phyloP scores from a whole-genome alignment of 148 eudicot species.

The Persicaria maculosa region DNA sequence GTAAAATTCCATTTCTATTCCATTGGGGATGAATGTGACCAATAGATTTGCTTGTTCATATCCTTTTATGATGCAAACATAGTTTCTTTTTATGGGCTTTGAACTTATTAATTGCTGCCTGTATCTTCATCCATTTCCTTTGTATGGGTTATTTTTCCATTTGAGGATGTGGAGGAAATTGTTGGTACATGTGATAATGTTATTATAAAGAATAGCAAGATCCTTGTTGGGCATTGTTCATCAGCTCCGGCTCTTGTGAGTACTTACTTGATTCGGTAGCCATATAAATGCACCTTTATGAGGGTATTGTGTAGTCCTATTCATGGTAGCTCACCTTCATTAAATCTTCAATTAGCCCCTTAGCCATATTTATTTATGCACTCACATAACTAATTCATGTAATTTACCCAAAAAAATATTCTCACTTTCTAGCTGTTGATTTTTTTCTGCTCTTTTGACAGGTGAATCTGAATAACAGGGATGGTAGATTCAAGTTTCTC shows the following conservation, averaged over 20 bases:
- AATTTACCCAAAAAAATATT: background rate
- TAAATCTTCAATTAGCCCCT: background rate
- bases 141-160: background rate
- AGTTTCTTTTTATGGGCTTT: background rate
- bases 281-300: slow-evolving; percentile 3
- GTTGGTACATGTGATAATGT: background rate
- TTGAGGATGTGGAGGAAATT: background rate
- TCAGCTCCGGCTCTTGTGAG: background rate
- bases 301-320: slow-evolving; percentile 5
- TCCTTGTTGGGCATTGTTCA: background rate
- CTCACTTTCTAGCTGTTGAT: background rate
- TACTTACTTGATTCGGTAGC: background rate
- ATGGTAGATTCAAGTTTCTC: slow-evolving; percentile 56
- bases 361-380: background rate
- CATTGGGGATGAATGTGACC: background rate
- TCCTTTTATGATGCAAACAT: background rate
- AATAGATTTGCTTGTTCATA: background rate
- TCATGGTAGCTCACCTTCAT: slow-evolving; percentile 7
- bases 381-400: background rate
- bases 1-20: slow-evolving; percentile 25
- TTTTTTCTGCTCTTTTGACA: slow-evolving; percentile 13
- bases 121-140: background rate
- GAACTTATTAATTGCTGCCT: background rate
- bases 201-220: background rate
- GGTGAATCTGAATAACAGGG: slow-evolving; percentile 46